phyloP scores from a whole-genome alignment of 345 rosid genomes.

The Carallia brachiata region DNA sequence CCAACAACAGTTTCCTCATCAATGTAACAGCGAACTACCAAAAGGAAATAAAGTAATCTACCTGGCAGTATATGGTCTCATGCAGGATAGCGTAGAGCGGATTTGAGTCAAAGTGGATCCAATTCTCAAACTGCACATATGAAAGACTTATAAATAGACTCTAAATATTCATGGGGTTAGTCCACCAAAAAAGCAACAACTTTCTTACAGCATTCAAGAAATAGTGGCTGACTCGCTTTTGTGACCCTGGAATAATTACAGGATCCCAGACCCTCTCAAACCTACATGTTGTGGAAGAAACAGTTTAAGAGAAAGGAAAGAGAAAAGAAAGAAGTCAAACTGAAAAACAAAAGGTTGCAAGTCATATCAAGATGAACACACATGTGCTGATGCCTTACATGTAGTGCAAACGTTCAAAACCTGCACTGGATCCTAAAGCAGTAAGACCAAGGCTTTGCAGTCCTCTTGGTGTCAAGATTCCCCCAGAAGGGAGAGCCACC shows the following conservation, averaged over 20 bases:
- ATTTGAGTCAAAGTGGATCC: constrained; percentile 69
- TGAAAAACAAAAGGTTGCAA: neutral
- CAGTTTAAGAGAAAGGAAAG: neutral
- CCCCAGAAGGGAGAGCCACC: constrained; percentile 92
- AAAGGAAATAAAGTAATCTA: constrained; percentile 23
- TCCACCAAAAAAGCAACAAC: neutral
- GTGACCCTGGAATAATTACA: constrained; percentile 61
- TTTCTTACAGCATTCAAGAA: constrained; percentile 74
- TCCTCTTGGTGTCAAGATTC: constrained; percentile 73
- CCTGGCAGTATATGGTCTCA: constrained; percentile 88
- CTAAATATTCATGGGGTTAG: constrained; percentile 1
- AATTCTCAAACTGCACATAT: constrained; percentile 63
- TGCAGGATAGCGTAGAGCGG: constrained; percentile 87
- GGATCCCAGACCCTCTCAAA: constrained; percentile 97
- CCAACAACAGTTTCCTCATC: neutral
- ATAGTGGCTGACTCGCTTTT: constrained; percentile 58
- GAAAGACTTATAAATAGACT: constrained; percentile 13
- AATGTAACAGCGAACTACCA: neutral
- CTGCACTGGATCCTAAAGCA: constrained; percentile 79
- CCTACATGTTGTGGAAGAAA: constrained; percentile 36
- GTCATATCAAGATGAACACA: neutral
- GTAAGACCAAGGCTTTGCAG: constrained; percentile 80
- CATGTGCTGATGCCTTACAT: constrained; percentile 45
- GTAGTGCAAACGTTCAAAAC: constrained; percentile 91
- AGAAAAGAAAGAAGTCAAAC: constrained; percentile 5